Evolutionary conservation across 345 rosid genomes (phyloP), one percentile per base, ranked within the genome.

Genomic region (Corchorus olitorius): DNA sequence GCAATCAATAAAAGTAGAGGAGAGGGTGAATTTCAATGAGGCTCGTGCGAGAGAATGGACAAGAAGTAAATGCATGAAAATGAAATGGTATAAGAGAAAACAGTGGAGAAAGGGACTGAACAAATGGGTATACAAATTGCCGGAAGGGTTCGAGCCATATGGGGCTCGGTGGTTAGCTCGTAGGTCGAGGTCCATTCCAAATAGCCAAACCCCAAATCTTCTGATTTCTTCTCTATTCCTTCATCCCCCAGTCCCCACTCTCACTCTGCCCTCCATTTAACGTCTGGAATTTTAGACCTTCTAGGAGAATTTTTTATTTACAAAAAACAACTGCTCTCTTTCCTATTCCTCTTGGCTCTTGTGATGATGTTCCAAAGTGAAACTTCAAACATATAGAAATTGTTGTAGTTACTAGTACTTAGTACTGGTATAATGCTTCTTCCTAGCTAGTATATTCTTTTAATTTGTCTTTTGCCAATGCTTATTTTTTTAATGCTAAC

Each of bases 61-160:
- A 33, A 16, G 15, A 50, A 14, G 53, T 69, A 14, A 69, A 69
- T 34, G 73, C 14, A 39, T 27, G 27, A 27, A 27, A 41, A 39
- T 13, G 13, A 37, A 3, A 34, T 27, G 27, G 27, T 27, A 63
- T n/a, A 16, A 64, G 15, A 35, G 16, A 59, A 56, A 22, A 20
- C 0, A 53, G 19, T 12, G 37, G 4, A 3, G 67, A 54, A 69
- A 69, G 75, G 11, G 65, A 70, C 75, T 4, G 43, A 2, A 52
- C 80, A 65, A 50, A 20, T 35, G 48, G 75, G 64, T 1, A n/a
- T 17, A 53, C 80, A 37, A 78, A 72, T 72, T 72, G 72, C 72
- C 76, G 68, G 53, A 3, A 4, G 70, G n/a, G 15, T 5, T 61
- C 22, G 70, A 56, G 55, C 71, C 59, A 9, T 1, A 19, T 41